Conservation (phyloP, 2,329 filamentous ascomycete genomes). For the Colletotrichum eleusines region DNA sequence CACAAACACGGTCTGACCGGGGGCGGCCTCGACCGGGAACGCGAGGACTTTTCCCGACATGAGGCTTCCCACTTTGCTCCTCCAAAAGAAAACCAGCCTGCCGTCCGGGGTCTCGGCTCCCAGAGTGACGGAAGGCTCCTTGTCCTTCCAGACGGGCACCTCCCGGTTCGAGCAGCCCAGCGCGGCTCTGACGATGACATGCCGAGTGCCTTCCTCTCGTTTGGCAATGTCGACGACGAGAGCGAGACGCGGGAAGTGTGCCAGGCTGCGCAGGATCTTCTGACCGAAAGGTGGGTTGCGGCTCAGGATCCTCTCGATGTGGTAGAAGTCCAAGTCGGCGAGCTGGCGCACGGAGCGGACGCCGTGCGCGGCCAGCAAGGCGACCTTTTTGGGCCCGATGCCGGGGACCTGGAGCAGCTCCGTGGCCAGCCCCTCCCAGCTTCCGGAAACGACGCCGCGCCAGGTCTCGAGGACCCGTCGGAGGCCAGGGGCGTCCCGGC, state of each 20-base stretch:
- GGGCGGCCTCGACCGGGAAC: conserved; percentile 66
- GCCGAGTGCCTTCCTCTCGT: conserved; percentile 42
- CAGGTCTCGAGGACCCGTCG: conserved; percentile 81
- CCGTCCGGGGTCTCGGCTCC: conserved; percentile 80
- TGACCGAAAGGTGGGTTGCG: conserved; percentile 87
- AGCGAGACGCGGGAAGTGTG: conserved; percentile 74
- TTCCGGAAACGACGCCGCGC: conserved; percentile 78
- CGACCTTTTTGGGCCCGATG: conserved; percentile 80
- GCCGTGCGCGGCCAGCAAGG: conserved; percentile 78
- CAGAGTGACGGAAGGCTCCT: conserved; percentile 77
- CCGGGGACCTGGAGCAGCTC: conserved; percentile 87
- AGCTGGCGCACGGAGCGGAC: conserved; percentile 80
- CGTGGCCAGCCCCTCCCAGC: conserved; percentile 78
- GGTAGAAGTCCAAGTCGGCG: conserved; percentile 72
- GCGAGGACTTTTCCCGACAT: conserved; percentile 68
- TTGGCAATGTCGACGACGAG: conserved; percentile 55
- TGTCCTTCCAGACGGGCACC: conserved; percentile 72
- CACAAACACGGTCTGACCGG: conserved; percentile 68
- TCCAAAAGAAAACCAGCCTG: conserved; percentile 75
- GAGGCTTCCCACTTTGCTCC: conserved; percentile 73
- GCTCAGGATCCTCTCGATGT: conserved; percentile 81
- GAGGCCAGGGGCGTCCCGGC: conserved; percentile 73
- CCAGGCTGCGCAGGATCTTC: conserved; percentile 73
- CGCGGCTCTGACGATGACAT: conserved; percentile 71
- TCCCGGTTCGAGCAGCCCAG: conserved; percentile 78